Evolutionary conservation across 495 filamentous ascomycete genomes (phyloP).

Genomic region (Aspergillus haitiensis): DNA sequence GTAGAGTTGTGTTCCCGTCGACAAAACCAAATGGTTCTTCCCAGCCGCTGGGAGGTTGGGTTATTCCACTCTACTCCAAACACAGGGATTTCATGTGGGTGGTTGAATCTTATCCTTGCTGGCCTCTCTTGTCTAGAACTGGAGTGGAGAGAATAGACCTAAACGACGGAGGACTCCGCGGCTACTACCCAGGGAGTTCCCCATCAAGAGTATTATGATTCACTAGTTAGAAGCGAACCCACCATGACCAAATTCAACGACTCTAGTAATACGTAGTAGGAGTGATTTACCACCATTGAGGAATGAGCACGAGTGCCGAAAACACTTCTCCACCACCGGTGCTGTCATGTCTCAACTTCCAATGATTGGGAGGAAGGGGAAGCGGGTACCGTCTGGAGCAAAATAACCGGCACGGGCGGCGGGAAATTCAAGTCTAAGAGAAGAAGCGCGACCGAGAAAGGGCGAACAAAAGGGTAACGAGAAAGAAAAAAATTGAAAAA

Average conservation of each 20-base stretch:
- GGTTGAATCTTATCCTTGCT: background rate
- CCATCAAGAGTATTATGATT: too few species aligned
- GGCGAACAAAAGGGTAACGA: background rate
- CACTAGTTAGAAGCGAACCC: background rate
- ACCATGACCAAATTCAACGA: background rate
- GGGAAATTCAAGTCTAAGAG: background rate
- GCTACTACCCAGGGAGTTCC: background rate
- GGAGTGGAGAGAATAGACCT: background rate
- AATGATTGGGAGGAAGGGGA: slow-evolving; percentile 8
- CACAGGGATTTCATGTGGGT: background rate
- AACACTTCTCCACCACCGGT: slow-evolving; percentile 17
- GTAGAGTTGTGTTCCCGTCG: too few species aligned
- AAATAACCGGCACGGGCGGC: slow-evolving; percentile 12
- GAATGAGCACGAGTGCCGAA: slow-evolving; percentile 21
- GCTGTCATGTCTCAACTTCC: slow-evolving; percentile 23
- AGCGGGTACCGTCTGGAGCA: slow-evolving; percentile 22
- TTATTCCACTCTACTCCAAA: too few species aligned
- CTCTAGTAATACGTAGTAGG: background rate
- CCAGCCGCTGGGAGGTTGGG: too few species aligned
- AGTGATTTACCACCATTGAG: slow-evolving; percentile 6
- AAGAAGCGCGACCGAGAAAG: slow-evolving; percentile 2
- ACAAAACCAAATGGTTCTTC: too few species aligned
- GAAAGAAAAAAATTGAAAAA: slow-evolving; percentile 6
- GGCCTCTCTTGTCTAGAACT: slow-evolving; percentile 1
- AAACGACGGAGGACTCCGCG: background rate